Conservation (phyloP, 805 yeast genomes). For the Vanderwaltozyma verrucispora region DNA sequence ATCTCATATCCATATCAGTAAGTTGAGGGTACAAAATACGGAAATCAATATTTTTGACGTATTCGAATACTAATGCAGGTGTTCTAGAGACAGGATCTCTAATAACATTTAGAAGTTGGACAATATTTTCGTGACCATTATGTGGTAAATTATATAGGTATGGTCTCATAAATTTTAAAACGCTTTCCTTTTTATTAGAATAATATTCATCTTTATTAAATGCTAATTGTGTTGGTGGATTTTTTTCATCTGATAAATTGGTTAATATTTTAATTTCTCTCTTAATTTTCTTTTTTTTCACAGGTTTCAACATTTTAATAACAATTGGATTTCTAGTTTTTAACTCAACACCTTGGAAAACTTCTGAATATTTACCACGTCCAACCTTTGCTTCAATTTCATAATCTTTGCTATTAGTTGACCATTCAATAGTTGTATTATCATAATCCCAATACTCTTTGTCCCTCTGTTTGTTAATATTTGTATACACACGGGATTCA, state of each 20-base stretch:
- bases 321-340: constrained; percentile 57
- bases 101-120: constrained; percentile 70
- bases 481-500: constrained; percentile 58
- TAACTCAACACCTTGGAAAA: constrained; percentile 73
- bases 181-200: constrained; percentile 20
- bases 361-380: constrained; percentile 92
- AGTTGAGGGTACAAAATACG: constrained; percentile 72
- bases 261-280: constrained; percentile 83
- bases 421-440: constrained; percentile 52
- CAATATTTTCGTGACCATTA: constrained; percentile 50
- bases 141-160: constrained; percentile 26
- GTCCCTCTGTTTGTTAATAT: constrained; percentile 59
- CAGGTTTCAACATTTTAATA: constrained; percentile 86
- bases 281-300: constrained; percentile 81
- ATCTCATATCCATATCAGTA: constrained; percentile 64
- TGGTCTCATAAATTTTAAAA: constrained; percentile 16
- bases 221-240: constrained; percentile 20
- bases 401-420: constrained; percentile 43
- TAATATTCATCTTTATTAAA: constrained; percentile 21
- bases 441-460: constrained; percentile 83
- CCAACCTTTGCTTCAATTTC: constrained; percentile 82
- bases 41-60: constrained; percentile 74
- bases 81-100: constrained; percentile 71
- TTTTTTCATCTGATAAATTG: constrained; percentile 45
- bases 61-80: constrained; percentile 82